Base-by-base conservation (phyloP, 2,329 filamentous ascomycete species). In the Ophiostoma himal-ulmi region DNA sequence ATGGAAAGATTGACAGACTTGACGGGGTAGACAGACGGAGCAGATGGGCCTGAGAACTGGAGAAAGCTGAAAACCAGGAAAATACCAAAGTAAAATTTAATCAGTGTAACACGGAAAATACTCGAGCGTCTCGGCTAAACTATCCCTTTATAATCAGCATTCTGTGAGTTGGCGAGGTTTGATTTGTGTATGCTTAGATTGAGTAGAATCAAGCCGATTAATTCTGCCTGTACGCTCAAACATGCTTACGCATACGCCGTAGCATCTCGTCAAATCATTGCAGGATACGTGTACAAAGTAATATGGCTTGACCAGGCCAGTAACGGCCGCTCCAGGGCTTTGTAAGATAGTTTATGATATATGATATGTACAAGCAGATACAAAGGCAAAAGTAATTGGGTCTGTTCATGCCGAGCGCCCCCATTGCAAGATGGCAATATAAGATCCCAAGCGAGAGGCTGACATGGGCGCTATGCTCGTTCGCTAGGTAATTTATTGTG, bases 401-500 rank as follows among this genome's bases (percentile, higher is more conserved):
- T 57, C n/a, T 57, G 44, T n/a, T 20, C 44, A 57, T 26, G 52
- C 52, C 52, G 52, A 13, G 22, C 22, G 52, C 52, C 52, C 44
- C 52, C 52, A 57, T 57, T 57, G 52, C 52, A 57, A 57, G 52
- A 57, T 57, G 52, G 17, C 52, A 48, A 48, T 48, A 48, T 26
- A 57, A 57, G 13, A 57, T 26, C 52, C n/a, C n/a, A 57, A 57
- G 52, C 52, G n/a, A 57, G 52, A 57, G 52, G 52, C 52, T 57
- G 52, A 57, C 22, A 22, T 57, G n/a, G 52, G 52, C 52, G 22
- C 52, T 57, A 13, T 11, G n/a, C 7, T 57, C 52, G n/a, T 26
- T 26, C 22, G 10, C 22, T 48, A 57, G n/a, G 22, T 20, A 48
- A 48, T 48, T 8, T 5, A 48, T 48, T 48, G 44, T 44, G 44